phyloP scores from a whole-genome alignment of 2,329 filamentous ascomycete genomes.

The Pseudogymnoascus sp. region DNA sequence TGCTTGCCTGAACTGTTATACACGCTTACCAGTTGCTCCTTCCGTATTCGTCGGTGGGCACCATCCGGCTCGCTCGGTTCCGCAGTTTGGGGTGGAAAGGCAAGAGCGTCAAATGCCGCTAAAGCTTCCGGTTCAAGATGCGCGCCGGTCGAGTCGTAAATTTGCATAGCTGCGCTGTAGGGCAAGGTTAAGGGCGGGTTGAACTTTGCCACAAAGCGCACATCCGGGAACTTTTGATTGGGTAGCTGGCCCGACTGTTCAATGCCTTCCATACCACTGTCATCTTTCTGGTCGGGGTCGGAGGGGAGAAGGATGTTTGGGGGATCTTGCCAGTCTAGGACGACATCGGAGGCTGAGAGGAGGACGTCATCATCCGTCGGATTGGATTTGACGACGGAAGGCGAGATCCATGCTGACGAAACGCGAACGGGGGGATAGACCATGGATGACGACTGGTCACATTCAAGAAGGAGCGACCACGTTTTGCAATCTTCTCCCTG shows the following conservation, averaged over 20 bases:
- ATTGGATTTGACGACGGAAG: slow-evolving; percentile 51
- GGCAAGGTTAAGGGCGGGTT: slow-evolving; percentile 67
- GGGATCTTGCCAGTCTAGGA: slow-evolving; percentile 67
- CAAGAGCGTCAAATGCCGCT: slow-evolving; percentile 41
- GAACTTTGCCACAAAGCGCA: slow-evolving; percentile 66
- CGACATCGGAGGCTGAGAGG: slow-evolving; percentile 19
- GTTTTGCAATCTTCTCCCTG: slow-evolving; percentile 33
- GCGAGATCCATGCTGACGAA: slow-evolving; percentile 66
- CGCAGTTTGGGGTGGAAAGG: slow-evolving; percentile 34
- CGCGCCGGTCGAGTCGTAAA: slow-evolving; percentile 50
- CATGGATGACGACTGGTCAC: slow-evolving; percentile 38
- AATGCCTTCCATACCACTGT: slow-evolving; percentile 45
- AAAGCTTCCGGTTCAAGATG: slow-evolving; percentile 46
- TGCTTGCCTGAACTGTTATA: neutral
- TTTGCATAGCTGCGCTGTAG: slow-evolving; percentile 50
- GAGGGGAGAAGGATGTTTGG: slow-evolving; percentile 49
- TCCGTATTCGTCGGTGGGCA: neutral
- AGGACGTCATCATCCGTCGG: slow-evolving; percentile 36
- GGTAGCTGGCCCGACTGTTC: slow-evolving; percentile 35
- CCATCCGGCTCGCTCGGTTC: slow-evolving; percentile 17
- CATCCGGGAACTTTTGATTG: slow-evolving; percentile 52
- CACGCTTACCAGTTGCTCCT: neutral
- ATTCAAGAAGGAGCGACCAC: slow-evolving; percentile 63
- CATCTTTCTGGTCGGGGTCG: slow-evolving; percentile 36
- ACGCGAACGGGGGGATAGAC: slow-evolving; percentile 56